Base-by-base conservation (phyloP, 345 rosid genomes). In the Aethionema arabicum region DNA sequence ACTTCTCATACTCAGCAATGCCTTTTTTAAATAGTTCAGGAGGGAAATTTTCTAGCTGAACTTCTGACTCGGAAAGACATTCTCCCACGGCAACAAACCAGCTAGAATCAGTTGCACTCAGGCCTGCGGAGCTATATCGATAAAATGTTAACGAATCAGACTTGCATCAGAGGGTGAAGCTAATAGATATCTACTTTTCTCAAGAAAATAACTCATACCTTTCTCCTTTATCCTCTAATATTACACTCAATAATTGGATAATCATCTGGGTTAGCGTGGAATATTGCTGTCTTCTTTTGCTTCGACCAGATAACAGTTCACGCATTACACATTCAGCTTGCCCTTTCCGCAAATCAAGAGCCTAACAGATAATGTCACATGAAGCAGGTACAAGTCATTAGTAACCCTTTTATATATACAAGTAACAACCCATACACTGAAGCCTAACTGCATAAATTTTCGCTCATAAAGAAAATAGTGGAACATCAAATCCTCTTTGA, bases 281-380 rank as follows among this genome's bases (percentile, higher is more conserved):
- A 51, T 72, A 72, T 35, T 72, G 86, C 40, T 77, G 74, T 57
- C 78, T 71, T 50, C 83, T 84, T 42, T 66, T 82, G 65, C 73
- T 69, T 61, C 82, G 58, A 55, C 81, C 84, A 10, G 70, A 64
- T 21, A 79, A 52, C 53, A 93, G 50, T 76, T 87, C 97, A 49
- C 81, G 77, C 40, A 93, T 47, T 49, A 85, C 76, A 62, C 79
- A 69, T 63, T 84, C 84, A 69, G 90, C 77, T 74, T 85, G 84
- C 53, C 88, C 96, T 73, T 85, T 82, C 75, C 76, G 82, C 71
- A 93, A 43, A 70, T 73, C 77, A 65, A 93, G 77, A 65, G 72
- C 88, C 99, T 90, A 46, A 61, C 27, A 7, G 7, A 50, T 35
- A 21, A 56, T 5, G 10, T 39, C 44, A 80, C 35, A 52, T 32